Conservation (phyloP, 495 filamentous ascomycete genomes). For the Rostrohypoxylon terebratum region DNA sequence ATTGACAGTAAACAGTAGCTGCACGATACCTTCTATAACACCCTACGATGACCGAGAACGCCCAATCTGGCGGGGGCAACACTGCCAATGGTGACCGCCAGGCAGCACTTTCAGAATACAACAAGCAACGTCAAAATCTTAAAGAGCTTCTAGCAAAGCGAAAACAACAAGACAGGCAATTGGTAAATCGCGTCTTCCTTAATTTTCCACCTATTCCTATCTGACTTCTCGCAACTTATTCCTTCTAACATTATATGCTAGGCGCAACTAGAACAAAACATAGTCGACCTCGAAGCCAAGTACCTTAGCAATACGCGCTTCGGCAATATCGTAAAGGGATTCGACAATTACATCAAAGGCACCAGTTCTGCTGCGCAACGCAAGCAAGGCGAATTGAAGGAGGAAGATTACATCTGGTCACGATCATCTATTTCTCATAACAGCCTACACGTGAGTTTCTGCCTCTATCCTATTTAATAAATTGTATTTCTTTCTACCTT, state of each 20-base stretch:
- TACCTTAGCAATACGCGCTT: slow-evolving; percentile 91
- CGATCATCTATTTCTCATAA: slow-evolving; percentile 70
- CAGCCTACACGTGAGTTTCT: slow-evolving; percentile 54
- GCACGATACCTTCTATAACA: not conserved
- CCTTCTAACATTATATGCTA: slow-evolving; percentile 30
- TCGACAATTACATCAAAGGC: slow-evolving; percentile 97
- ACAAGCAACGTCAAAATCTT: slow-evolving; percentile 62
- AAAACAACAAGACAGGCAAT: slow-evolving; percentile 57
- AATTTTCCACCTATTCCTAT: not conserved
- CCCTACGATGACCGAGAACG: slow-evolving; percentile 66
- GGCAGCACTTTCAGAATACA: slow-evolving; percentile 61
- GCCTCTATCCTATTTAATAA: not conserved
- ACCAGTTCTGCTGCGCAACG: slow-evolving; percentile 60
- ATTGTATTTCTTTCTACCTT: not conserved
- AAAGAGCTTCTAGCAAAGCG: slow-evolving; percentile 61
- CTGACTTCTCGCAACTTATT: not conserved
- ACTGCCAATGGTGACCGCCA: slow-evolving; percentile 51
- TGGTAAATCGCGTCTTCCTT: slow-evolving; percentile 50
- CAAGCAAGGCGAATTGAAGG: slow-evolving; percentile 62
- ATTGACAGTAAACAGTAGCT: not conserved
- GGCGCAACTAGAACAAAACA: slow-evolving; percentile 75
- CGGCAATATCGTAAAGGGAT: slow-evolving; percentile 97
- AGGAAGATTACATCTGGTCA: slow-evolving; percentile 68
- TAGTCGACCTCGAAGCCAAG: slow-evolving; percentile 82
- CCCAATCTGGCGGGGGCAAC: slow-evolving; percentile 52